Evolutionary conservation across 495 filamentous ascomycete species (phyloP), one percentile per base, ranked within the genome.

Genomic region (Aspergillus baeticus): DNA sequence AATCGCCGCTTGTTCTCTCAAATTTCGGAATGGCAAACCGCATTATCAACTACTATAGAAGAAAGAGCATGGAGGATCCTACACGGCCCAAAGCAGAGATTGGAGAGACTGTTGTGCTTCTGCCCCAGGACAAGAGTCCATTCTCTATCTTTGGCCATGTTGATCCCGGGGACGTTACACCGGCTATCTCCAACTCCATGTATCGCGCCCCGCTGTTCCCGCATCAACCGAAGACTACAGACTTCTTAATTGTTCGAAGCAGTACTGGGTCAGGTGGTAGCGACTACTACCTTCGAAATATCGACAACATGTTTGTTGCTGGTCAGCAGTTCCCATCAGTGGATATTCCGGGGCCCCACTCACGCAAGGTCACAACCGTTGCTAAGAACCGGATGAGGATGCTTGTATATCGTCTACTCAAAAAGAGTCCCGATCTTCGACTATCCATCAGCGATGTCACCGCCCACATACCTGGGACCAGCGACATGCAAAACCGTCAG

Each of bases 11-110:
- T 11, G 88, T 92, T 54, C 77, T 99, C 58, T 96, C 94, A 7
- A 95, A 96, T 69, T 93, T 96, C 60, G 94, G 92, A 57, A 99
- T 99, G 94, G 93, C 91, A 47, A 93, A 85, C 67, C 87, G 90
- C 37, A 83, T 98, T 37, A 88, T 98, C 72, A 97, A 98, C 63
- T 98, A 97, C 72, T 96, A 96, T 66, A 87, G 94, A 14, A 87
- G 92, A 31, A 94, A 90, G 65, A 87, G 88, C 61, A 81, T 81
- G 26, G 89, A 92, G 22, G 91, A 95, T 65, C 77, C 81, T 36
- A 82, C 84, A 13, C 81, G 89, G 4, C 89, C 88, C 1, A 89
- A 87, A 68, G 78, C 77, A 7, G 88, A 92, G 8, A 81, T 98
- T 60, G 94, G 94, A 20, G 94, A 99, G 74, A 88, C 87, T 2